Conservation (phyloP, 139 green algal genomes). For the Yamagishiella unicocca region DNA sequence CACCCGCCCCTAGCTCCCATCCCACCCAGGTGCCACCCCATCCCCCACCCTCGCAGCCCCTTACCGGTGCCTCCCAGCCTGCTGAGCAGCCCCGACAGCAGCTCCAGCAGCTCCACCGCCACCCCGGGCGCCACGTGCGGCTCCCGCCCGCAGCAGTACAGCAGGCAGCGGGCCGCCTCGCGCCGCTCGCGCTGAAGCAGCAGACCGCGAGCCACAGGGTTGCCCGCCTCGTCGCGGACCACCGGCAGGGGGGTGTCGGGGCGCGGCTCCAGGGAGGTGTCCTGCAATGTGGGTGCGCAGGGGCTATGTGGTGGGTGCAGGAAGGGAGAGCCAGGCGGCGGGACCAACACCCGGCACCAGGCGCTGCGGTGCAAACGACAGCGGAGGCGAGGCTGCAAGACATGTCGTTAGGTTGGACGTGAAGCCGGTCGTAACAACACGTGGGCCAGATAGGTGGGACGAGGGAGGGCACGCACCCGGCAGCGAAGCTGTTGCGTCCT, state of each 20-base stretch:
- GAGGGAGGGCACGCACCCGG: too few species aligned
- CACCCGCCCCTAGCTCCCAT: too few species aligned
- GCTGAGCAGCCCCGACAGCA: constrained; percentile 54
- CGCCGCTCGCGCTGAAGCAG: constrained; percentile 67
- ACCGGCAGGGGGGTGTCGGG: constrained; percentile 46
- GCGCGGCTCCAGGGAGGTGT: constrained; percentile 47
- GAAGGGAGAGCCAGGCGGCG: too few species aligned
- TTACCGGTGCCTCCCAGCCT: constrained; percentile 44
- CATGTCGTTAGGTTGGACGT: too few species aligned
- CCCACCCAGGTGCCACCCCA: not conserved
- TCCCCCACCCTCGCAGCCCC: not conserved
- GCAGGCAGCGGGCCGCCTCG: constrained; percentile 71
- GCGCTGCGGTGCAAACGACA: too few species aligned
- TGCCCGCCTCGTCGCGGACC: constrained; percentile 56
- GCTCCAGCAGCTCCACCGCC: constrained; percentile 63
- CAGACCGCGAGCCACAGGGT: constrained; percentile 42
- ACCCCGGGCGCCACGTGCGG: constrained; percentile 57
- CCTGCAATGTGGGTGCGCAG: constrained; percentile 42
- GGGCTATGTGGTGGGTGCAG: not conserved
- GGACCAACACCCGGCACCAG: too few species aligned
- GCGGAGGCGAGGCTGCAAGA: too few species aligned
- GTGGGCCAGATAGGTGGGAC: too few species aligned
- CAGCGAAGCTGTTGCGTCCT: too few species aligned
- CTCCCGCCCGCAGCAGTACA: constrained; percentile 68
- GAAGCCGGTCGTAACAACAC: too few species aligned